Percentiles rank a stretch among this genome's conserved stretches.
Evolutionary conservation across 2,329 filamentous ascomycete species (phyloP).

Genomic region (Diplodia mutila): DNA sequence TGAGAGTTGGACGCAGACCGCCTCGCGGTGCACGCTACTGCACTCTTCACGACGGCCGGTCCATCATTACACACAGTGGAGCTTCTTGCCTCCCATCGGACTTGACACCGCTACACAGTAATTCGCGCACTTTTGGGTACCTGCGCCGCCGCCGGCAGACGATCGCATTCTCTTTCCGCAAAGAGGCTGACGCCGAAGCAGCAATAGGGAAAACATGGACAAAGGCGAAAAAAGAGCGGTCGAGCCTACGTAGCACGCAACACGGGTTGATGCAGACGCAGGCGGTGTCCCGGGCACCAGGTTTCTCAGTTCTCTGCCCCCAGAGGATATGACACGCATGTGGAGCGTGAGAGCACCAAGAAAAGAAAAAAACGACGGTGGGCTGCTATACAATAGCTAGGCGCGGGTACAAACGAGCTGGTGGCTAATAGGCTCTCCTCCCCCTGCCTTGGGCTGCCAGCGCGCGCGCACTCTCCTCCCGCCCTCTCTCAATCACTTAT

Average conservation of each 20-base stretch:
- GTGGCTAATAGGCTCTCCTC: too few relatives aligned
- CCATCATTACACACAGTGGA: not conserved
- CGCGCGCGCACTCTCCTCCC: too few relatives aligned
- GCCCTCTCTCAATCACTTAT: too few relatives aligned
- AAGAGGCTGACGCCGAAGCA: not conserved
- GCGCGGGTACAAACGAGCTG: too few relatives aligned
- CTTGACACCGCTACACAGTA: constrained; percentile 4
- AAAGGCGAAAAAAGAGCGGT: not conserved
- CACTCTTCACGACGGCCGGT: not conserved
- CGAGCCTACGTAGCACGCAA: too few relatives aligned
- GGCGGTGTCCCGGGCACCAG: not conserved
- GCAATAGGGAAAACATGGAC: not conserved
- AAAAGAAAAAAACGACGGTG: too few relatives aligned
- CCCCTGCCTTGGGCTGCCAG: too few relatives aligned
- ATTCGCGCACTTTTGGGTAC: not conserved
- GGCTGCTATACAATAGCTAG: not conserved
- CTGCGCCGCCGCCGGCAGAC: too few relatives aligned
- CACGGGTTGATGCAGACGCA: too few relatives aligned
- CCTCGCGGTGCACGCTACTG: not conserved
- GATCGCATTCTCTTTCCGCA: constrained; percentile 1
- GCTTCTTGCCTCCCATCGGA: not conserved
- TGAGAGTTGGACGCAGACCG: not conserved
- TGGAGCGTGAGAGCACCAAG: too few relatives aligned
- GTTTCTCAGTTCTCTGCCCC: not conserved
- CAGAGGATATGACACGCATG: not conserved